Percentiles rank a stretch among this genome's conserved stretches.
These are phyloP conservation scores for Pisolithus tinctorius DNA, from an alignment of 768 basidiomycete genomes.

Conservation along the genomic window DNA sequence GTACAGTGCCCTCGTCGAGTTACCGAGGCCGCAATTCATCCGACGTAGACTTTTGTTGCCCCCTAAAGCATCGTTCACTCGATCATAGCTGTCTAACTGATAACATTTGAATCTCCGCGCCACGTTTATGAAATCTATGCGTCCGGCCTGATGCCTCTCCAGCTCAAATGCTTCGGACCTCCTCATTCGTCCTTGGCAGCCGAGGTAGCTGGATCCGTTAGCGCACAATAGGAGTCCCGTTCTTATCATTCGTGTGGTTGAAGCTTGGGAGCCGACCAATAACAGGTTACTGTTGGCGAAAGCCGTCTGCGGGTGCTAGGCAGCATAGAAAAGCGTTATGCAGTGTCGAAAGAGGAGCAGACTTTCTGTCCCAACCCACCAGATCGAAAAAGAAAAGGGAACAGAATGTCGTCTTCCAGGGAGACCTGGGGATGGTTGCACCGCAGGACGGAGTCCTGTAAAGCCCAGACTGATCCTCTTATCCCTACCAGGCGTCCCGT, in stretches of 20 bases:
- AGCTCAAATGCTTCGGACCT: neutral
- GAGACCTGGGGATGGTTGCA: constrained; percentile 13
- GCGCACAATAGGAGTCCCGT: no score
- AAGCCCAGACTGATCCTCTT: constrained; percentile 12
- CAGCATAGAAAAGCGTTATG: neutral
- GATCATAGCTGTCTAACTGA: neutral
- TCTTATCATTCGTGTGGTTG: no score
- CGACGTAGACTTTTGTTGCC: neutral
- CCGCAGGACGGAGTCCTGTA: constrained; percentile 5
- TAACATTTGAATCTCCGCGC: no score
- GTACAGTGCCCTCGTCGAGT: neutral
- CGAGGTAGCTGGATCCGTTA: neutral
- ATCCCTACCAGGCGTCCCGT: constrained; percentile 1
- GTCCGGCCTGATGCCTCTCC: neutral
- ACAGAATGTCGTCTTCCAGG: constrained; percentile 2
- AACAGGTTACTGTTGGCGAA: no score
- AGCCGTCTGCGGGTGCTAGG: no score
- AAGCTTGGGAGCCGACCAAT: no score
- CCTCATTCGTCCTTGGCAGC: neutral
- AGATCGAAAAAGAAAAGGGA: neutral
- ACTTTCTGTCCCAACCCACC: neutral
- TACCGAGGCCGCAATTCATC: neutral
- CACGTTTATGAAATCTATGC: neutral
- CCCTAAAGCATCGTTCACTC: neutral
- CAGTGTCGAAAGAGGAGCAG: constrained; percentile 5